Percentiles rank a stretch among this genome's conserved stretches.
These are phyloP conservation scores for Ophiostoma triangulosporum DNA, from an alignment of 2,329 filamentous ascomycete genomes.

Conservation along the genomic window DNA sequence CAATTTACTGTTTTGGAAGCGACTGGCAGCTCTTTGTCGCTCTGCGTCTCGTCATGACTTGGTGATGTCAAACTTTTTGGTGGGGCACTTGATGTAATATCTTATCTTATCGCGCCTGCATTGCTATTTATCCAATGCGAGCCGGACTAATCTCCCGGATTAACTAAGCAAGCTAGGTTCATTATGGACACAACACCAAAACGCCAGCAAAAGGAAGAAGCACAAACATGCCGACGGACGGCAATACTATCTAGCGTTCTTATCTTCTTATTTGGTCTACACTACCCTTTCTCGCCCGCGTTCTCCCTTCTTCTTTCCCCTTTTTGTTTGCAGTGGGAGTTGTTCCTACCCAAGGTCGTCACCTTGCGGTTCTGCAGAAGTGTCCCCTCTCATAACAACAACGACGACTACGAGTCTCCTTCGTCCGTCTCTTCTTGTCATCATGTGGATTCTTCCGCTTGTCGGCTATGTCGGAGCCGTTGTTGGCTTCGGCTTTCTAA, in stretches of 20 bases:
- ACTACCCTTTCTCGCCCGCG: not conserved
- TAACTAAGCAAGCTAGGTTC: not conserved
- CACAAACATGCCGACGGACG: not conserved
- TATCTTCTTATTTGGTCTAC: not conserved
- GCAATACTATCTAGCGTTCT: not conserved
- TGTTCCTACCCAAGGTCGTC: not conserved
- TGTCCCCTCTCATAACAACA: not conserved
- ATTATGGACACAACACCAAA: constrained; percentile 4
- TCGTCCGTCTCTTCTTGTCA: constrained; percentile 17
- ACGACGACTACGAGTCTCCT: not conserved
- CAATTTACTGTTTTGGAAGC: too few species aligned
- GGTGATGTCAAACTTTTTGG: constrained; percentile 10
- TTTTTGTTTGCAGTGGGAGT: not conserved
- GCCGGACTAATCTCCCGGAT: constrained; percentile 8
- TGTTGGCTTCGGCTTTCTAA: constrained; percentile 86
- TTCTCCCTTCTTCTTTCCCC: not conserved
- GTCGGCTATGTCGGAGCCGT: constrained; percentile 80
- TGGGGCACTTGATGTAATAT: constrained; percentile 2
- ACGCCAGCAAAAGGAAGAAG: not conserved
- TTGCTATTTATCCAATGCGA: not conserved
- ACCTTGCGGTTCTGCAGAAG: constrained; percentile 4
- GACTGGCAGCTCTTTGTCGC: not conserved
- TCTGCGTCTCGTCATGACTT: not conserved
- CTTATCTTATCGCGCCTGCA: constrained; percentile 10
- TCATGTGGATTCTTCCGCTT: constrained; percentile 91